These are phyloP conservation scores for Penicillium canescens DNA, from an alignment of 495 filamentous ascomycete species.

Conservation along the genomic window DNA sequence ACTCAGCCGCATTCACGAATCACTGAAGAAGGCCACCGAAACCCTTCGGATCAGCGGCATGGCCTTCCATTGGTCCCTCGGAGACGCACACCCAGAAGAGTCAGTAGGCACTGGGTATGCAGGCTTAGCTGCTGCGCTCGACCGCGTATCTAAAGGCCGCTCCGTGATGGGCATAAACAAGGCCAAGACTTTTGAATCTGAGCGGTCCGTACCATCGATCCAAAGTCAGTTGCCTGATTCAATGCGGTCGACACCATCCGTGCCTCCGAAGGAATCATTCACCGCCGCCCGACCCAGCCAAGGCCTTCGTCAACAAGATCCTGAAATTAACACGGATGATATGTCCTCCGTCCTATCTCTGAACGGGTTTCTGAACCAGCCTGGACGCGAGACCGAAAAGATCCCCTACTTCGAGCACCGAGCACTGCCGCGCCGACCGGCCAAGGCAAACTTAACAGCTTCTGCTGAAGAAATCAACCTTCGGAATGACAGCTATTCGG, in stretches of 20 bases:
- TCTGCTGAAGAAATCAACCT: constrained; percentile 3
- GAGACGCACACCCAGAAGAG: constrained; percentile 20
- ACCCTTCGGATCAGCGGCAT: constrained; percentile 25
- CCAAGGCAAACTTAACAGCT: neutral
- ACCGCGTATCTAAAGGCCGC: constrained; percentile 25
- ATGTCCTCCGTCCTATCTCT: constrained; percentile 22
- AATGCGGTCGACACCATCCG: constrained; percentile 11
- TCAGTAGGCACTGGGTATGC: constrained; percentile 26
- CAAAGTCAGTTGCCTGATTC: neutral
- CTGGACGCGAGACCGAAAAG: neutral
- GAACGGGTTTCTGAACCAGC: constrained; percentile 9
- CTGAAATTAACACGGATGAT: constrained; percentile 9
- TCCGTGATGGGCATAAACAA: constrained; percentile 24
- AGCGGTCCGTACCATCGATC: constrained; percentile 7
- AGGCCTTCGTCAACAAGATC: neutral
- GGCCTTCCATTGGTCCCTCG: constrained; percentile 27
- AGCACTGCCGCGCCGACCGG: neutral
- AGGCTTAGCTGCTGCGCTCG: constrained; percentile 24
- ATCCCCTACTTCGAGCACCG: neutral
- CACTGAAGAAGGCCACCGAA: constrained; percentile 20
- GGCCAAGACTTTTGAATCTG: constrained; percentile 6
- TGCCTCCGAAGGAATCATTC: constrained; percentile 13
- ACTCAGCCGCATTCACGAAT: constrained; percentile 22
- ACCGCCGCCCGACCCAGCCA: neutral
- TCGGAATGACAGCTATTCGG: neutral